phyloP scores from a whole-genome alignment of 169 alveolate genomes.

The Nephromyces sp. region DNA sequence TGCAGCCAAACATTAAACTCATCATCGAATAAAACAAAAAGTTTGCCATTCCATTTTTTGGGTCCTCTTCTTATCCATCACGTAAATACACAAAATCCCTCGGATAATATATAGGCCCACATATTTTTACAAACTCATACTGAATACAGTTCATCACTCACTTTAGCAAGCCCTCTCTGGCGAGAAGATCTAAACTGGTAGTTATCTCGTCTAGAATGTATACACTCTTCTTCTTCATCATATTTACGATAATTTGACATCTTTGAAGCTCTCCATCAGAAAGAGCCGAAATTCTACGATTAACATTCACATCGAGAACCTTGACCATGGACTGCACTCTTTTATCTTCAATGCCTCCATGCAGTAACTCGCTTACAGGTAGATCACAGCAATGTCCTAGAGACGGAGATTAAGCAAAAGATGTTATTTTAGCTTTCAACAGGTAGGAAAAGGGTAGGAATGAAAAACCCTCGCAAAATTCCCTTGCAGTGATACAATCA shows the following conservation, averaged over 20 bases:
- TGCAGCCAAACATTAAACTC: too few species aligned
- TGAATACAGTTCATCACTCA: background rate
- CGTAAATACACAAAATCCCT: too few species aligned
- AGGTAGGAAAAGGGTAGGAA: too few species aligned
- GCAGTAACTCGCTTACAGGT: background rate
- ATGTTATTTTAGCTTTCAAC: too few species aligned
- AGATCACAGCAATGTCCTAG: background rate
- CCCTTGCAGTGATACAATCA: too few species aligned
- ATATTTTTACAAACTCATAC: too few species aligned
- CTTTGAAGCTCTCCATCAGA: constrained; percentile 24
- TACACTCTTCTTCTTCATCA: constrained; percentile 1
- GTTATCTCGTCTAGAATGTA: constrained; percentile 22
- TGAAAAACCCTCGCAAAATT: too few species aligned
- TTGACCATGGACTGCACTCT: constrained; percentile 2
- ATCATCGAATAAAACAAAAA: too few species aligned
- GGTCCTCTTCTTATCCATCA: too few species aligned
- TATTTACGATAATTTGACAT: constrained; percentile 10
- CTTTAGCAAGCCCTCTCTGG: constrained; percentile 13
- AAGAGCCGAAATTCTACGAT: constrained; percentile 6
- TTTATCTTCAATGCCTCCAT: background rate
- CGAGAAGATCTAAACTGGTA: constrained; percentile 15
- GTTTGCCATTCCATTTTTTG: too few species aligned
- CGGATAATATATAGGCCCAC: too few species aligned
- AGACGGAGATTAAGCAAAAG: too few species aligned
- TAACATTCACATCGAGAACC: constrained; percentile 10